phyloP scores from a whole-genome alignment of 73 alveolate species.

The Tetrahymena malaccensis region DNA sequence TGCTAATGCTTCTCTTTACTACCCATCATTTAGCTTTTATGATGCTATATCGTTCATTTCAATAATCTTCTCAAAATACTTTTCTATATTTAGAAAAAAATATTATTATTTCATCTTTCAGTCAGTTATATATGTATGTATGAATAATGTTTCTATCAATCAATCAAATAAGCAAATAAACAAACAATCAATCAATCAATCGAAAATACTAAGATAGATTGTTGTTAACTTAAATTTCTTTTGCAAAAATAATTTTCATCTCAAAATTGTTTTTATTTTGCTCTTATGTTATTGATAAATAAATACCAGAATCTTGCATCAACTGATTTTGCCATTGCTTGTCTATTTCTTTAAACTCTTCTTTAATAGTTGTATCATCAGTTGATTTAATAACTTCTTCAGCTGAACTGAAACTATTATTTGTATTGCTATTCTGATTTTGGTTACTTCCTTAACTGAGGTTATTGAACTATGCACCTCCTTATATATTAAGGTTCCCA shows the following conservation, averaged over 20 bases:
- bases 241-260: neutral
- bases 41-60: neutral
- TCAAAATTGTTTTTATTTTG: no score
- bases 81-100: neutral
- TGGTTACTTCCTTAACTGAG: neutral
- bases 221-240: no score
- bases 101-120: neutral
- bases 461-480: neutral
- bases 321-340: neutral
- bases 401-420: neutral
- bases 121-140: neutral
- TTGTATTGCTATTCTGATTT: neutral
- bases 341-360: neutral
- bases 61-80: neutral
- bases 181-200: neutral
- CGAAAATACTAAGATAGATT: no score
- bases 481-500: neutral
- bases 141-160: neutral
- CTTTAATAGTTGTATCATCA: neutral
- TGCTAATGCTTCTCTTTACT: conserved; percentile 20
- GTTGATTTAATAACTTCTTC: neutral
- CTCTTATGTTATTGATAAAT: neutral
- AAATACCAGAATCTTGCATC: neutral
- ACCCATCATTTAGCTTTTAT: neutral
- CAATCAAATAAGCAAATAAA: neutral